Percentiles rank a stretch among this genome's conserved stretches.
These are phyloP conservation scores for Phytopythium sindhum DNA, from an alignment of 352 stramenopile genomes.

Conservation along the genomic window DNA sequence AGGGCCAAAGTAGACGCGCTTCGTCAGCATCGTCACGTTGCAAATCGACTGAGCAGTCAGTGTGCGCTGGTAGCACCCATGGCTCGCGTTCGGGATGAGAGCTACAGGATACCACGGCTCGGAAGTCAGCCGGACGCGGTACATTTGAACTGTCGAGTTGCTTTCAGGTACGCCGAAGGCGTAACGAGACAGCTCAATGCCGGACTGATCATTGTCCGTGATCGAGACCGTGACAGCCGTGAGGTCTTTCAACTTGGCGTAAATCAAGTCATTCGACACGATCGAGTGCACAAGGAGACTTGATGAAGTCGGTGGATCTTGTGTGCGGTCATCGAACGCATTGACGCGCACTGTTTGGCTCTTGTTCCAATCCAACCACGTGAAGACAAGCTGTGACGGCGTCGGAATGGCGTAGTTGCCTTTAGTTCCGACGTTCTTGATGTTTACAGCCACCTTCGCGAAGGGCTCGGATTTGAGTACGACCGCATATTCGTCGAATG, in stretches of 20 bases:
- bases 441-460: constrained; percentile 47
- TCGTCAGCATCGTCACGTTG: constrained; percentile 52
- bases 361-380: constrained; percentile 69
- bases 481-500: constrained; percentile 44
- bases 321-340: constrained; percentile 57
- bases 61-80: constrained; percentile 50
- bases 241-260: constrained; percentile 40
- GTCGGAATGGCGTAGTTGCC: constrained; percentile 37
- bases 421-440: constrained; percentile 46
- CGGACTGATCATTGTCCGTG: constrained; percentile 60
- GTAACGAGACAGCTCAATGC: constrained; percentile 44
- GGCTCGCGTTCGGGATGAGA: constrained; percentile 37
- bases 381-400: constrained; percentile 45
- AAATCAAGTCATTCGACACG: constrained; percentile 65
- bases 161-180: constrained; percentile 37
- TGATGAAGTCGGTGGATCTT: constrained; percentile 42
- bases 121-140: constrained; percentile 48
- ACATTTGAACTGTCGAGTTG: constrained; percentile 35
- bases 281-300: constrained; percentile 55
- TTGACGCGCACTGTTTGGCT: constrained; percentile 45
- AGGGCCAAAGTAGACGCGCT: constrained; percentile 45
- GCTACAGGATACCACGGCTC: constrained; percentile 62
- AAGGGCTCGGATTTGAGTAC: constrained; percentile 63
- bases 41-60: constrained; percentile 33
- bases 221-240: constrained; percentile 46